Evolutionary conservation across 495 filamentous ascomycete genomes (phyloP), one percentile per base, ranked within the genome.

Genomic region (Daldinia concentrica): DNA sequence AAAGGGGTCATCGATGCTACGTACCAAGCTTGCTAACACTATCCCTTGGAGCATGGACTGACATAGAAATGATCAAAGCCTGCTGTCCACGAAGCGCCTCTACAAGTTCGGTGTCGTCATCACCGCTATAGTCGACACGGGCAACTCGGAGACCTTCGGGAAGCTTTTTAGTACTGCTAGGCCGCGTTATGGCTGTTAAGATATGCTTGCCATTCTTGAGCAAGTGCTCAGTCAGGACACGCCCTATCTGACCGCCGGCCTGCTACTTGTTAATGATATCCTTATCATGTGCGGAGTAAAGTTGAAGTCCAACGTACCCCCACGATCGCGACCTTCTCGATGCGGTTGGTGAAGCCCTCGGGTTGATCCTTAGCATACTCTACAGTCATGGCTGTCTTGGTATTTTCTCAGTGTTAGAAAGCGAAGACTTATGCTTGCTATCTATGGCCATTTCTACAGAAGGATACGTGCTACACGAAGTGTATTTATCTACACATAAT

Each of bases 41-140:
- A 9, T 73, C 76, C 4, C 39, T 60, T 15, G 76, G 66, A 14
- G 72, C 64, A 2, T 9, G 17, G n/a, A 69, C 62, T 0, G 69
- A 62, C 64, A 91, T 72, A 5, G 86, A 89, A 73, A 91, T 90
- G 71, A 92, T 79, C n/a, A 92, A 80, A 37, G 80, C 83, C 55
- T 89, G 82, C 73, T 89, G 86, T 56, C 81, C 83, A 45, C 78
- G 73, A 19, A 87, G 76, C 22, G 82, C 84, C 11, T 63, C 58
- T 34, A 79, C 77, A n/a, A 87, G 73, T 32, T 50, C 45, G 52
- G 75, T 72, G 29, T 68, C 68, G 8, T 70, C 66, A 30, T 79
- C 63, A 56, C 69, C 64, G 1, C 37, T 61, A 71, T 84, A 84
- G 73, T 85, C 67, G 51, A 82, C 79, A 14, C 68, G 74, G 15